phyloP scores from a whole-genome alignment of 192 early-diverging fungal species.

The Umbelopsis vinacea region DNA sequence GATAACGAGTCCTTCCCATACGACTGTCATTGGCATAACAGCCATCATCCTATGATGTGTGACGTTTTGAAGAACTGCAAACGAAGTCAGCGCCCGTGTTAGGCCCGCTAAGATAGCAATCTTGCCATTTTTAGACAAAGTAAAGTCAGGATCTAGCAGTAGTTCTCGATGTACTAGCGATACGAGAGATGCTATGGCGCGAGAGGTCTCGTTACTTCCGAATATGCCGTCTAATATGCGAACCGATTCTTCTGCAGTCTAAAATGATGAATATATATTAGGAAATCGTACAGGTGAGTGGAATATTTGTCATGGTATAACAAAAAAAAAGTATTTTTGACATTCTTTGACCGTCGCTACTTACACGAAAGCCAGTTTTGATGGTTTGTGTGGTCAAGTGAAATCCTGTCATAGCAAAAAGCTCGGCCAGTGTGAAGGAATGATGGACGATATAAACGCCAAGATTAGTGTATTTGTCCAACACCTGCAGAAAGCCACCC shows the following conservation, averaged over 20 bases:
- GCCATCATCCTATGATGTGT: conserved; percentile 65
- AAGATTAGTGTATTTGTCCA: conserved; percentile 67
- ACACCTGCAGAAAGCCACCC: conserved; percentile 55
- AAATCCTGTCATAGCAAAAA: conserved; percentile 78
- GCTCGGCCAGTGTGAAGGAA: conserved; percentile 75
- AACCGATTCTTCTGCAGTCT: conserved; percentile 88
- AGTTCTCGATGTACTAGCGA: conserved; percentile 78
- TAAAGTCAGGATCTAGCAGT: conserved; percentile 68
- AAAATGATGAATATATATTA: neutral
- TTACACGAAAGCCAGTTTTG: conserved; percentile 63
- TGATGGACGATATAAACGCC: conserved; percentile 68
- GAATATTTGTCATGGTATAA: neutral
- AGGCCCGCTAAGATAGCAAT: conserved; percentile 73
- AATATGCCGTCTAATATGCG: conserved; percentile 93
- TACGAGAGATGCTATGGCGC: conserved; percentile 82
- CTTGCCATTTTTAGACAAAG: conserved; percentile 60
- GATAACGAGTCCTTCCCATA: conserved; percentile 69
- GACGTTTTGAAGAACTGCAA: conserved; percentile 82
- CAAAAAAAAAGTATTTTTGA: neutral
- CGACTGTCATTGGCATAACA: conserved; percentile 45
- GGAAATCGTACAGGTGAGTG: neutral
- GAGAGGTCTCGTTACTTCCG: conserved; percentile 93
- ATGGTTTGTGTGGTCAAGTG: conserved; percentile 79
- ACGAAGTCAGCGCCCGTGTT: conserved; percentile 84
- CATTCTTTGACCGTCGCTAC: neutral